A percentile compares a stretch with the other conserved stretches of the same genome.
Evolutionary conservation across 306 rosid genomes (phyloP).

Genomic region (Citrullus amarus): DNA sequence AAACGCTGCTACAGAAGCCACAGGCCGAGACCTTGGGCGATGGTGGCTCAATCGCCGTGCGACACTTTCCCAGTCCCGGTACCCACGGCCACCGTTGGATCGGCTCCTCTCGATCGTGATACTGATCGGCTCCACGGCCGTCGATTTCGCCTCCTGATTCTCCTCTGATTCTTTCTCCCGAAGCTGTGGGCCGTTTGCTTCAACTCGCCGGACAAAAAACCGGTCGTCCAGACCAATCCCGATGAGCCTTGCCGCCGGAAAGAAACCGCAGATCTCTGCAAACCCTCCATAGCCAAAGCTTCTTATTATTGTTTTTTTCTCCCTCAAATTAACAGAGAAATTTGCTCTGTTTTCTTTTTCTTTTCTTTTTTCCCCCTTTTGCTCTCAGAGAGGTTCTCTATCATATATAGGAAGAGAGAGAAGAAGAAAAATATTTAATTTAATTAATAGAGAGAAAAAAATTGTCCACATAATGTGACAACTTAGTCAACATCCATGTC

Average conservation of each 20-base stretch:
- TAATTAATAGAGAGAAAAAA: background rate
- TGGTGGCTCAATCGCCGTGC: constrained; percentile 74
- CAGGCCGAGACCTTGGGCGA: constrained; percentile 77
- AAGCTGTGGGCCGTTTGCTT: background rate
- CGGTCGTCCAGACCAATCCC: constrained; percentile 22
- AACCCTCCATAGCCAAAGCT: constrained; percentile 10
- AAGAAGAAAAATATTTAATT: background rate
- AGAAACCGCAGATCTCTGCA: constrained; percentile 20
- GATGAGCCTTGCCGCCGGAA: constrained; percentile 27
- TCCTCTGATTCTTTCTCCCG: background rate
- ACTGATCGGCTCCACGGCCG: constrained; percentile 13
- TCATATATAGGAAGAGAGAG: constrained; percentile 2
- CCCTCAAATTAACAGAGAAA: background rate
- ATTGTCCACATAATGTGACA: constrained; percentile 9
- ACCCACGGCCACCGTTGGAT: constrained; percentile 49
- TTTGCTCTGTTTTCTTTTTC: background rate
- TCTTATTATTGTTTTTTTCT: background rate
- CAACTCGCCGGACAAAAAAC: constrained; percentile 1
- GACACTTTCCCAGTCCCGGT: constrained; percentile 47
- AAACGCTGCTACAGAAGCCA: constrained; percentile 51
- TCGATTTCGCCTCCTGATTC: constrained; percentile 4
- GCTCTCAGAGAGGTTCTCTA: background rate
- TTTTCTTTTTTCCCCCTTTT: background rate
- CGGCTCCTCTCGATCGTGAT: constrained; percentile 34
- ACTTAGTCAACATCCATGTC: constrained; percentile 5